Percentiles rank a stretch among this genome's conserved stretches.
These are phyloP conservation scores for Pleurotus ostreatus DNA, from an alignment of 768 basidiomycete genomes.

Conservation along the genomic window DNA sequence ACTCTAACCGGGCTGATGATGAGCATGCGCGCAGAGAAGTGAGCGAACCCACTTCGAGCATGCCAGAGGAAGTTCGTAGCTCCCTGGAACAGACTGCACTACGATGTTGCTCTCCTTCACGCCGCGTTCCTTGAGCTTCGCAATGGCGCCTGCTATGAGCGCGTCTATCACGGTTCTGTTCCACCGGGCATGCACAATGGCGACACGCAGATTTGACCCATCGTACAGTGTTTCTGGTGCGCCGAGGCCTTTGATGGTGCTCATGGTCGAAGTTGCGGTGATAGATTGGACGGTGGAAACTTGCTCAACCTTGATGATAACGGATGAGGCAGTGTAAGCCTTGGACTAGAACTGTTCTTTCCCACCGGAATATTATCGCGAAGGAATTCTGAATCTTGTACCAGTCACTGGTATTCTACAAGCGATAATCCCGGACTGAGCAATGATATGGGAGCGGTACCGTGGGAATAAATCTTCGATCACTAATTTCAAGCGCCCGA, in stretches of 20 bases:
- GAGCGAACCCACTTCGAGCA: slow-evolving; percentile 67
- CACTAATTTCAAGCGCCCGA: not conserved
- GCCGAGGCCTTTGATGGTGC: slow-evolving; percentile 75
- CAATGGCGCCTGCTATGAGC: slow-evolving; percentile 73
- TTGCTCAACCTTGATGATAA: not conserved
- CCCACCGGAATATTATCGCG: no score
- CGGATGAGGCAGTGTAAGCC: slow-evolving; percentile 18
- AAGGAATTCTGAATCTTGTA: no score
- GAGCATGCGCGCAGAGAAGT: not conserved
- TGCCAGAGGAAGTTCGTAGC: slow-evolving; percentile 90
- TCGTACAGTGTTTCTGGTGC: slow-evolving; percentile 62
- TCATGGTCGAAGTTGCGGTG: slow-evolving; percentile 33
- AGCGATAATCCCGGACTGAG: no score
- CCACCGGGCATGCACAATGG: slow-evolving; percentile 96
- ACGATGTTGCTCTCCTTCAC: slow-evolving; percentile 90
- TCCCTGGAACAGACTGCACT: slow-evolving; percentile 89
- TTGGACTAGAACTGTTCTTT: no score
- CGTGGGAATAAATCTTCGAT: not conserved
- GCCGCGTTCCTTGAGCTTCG: slow-evolving; percentile 78
- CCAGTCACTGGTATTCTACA: no score
- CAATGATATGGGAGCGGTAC: slow-evolving; percentile 17
- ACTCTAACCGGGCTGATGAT: slow-evolving; percentile 46
- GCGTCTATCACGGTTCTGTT: slow-evolving; percentile 85
- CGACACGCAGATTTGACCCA: slow-evolving; percentile 77
- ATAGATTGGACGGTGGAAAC: slow-evolving; percentile 1